Base-by-base conservation (phyloP, 1,284 basidiomycete species). In the Ganoderma boninense region DNA sequence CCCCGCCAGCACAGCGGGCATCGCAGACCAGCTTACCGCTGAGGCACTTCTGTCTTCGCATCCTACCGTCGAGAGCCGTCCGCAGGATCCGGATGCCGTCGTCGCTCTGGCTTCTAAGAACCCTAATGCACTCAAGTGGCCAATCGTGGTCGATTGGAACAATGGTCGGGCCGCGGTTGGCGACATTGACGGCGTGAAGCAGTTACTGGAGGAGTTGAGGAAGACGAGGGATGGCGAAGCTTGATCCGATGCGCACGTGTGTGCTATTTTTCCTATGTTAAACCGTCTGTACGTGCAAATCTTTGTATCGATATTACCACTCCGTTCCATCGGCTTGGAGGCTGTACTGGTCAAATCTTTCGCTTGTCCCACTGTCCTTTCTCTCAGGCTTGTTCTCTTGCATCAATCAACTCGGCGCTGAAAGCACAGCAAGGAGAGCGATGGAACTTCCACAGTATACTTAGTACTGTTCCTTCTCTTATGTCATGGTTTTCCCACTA, bases 81-180 rank as follows among this genome's bases (percentile, higher is more conserved):
- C 89, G 0, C 79, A 83, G 49, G 84, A 77, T 29, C 75, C 86
- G 0, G 79, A 84, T 23, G 86, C 79, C n/a, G 81, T 93, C 4
- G 80, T 81, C 1, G 81, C 85, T 44, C 81, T 92, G 10, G 91
- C 85, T 0, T 73, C 80, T 40, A 82, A 84, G 77, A 89, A 90
- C 65, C 90, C 89, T 0, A 84, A 76, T 49, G 76, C 76, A 20
- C 69, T 77, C 44, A 92, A 90, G 75, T 94, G 92, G 91, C 92
- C 93, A 0, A 86, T 94, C 62, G 91, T 94, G 0, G 93, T 94
- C 2, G 89, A 94, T 74, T 94, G 93, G 92, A 79, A 83, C n/a
- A 85, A 82, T n/a, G 92, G 92, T 0, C 84, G 84, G 57, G 91
- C 88, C 14, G 86, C 85, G 35, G 80, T 93, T 0, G 92, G 92